Evolutionary conservation across 805 yeast genomes (phyloP), one percentile per base, ranked within the genome.

Genomic region (Metschnikowia cerradonensis): DNA sequence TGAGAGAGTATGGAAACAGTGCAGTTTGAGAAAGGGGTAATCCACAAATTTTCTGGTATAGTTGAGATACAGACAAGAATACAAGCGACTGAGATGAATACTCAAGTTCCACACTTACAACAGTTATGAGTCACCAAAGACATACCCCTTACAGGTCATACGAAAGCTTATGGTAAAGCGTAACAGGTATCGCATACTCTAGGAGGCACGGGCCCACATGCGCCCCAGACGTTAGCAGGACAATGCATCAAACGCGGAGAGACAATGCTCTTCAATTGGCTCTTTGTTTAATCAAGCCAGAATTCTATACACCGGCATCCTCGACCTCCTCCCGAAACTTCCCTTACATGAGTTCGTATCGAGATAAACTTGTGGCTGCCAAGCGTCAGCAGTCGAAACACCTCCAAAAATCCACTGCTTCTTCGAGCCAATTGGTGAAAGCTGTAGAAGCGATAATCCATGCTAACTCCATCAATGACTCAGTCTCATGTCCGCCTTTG

Each of bases 301-400:
- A 26, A 26, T 26, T 26, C 30, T 26, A 8, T 8, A 26, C 30
- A 8, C 11, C 30, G 30, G 30, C 30, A 26, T 26, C 30, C 11
- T 26, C 11, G 11, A 8, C 30, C 30, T 26, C 4, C 30, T 8
- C 30, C 13, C 30, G 13, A 26, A 26, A 26, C 30, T 26, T 26
- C 33, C 11, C 14, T 19, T 3, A 19, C 14, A 42, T 42, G 45
- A 42, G 38, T n/a, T 19, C 47, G 10, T 44, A 44, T 23, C 41
- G 51, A 6, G 63, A 64, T 8, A 61, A 71, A 7, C 60, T 73
- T 6, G 48, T 48, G 11, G 61, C 62, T 47, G 75, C 76, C 30
- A 74, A 74, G 52, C 64, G 60, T 31, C 58, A 62, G 20, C 78
- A 74, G 49, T 47, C 58, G 7, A 45, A 57, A 40, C 60, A 60